These are phyloP conservation scores for Geoglossum glabrum DNA, from an alignment of 495 filamentous ascomycete species.

Conservation along the genomic window DNA sequence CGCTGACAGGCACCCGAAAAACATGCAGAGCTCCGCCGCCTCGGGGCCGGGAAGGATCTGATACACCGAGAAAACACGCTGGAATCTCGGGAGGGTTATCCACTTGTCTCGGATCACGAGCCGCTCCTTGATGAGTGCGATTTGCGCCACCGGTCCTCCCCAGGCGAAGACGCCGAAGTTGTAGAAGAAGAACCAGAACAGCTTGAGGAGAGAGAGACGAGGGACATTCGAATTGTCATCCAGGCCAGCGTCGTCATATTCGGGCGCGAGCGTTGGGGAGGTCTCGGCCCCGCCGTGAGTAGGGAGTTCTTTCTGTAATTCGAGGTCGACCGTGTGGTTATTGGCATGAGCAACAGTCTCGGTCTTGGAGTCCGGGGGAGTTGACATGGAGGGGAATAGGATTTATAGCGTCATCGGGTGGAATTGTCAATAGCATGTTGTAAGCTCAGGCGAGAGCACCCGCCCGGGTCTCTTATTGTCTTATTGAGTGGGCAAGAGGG, in stretches of 20 bases:
- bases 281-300: too few species aligned
- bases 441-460: too few species aligned
- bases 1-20: conserved; percentile 20
- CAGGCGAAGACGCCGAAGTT: conserved; percentile 22
- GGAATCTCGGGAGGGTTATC: conserved; percentile 18
- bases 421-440: too few species aligned
- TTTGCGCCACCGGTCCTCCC: conserved; percentile 21
- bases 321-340: too few species aligned
- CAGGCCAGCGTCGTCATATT: neutral
- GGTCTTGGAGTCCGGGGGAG: too few species aligned
- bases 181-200: conserved; percentile 23
- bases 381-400: too few species aligned
- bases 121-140: conserved; percentile 19
- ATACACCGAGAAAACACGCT: conserved; percentile 21
- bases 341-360: too few species aligned
- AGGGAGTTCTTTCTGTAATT: too few species aligned
- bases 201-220: conserved; percentile 10
- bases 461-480: too few species aligned
- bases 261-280: too few species aligned
- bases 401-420: too few species aligned
- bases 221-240: conserved; percentile 18
- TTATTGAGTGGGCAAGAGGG: too few species aligned
- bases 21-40: conserved; percentile 21
- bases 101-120: conserved; percentile 19
- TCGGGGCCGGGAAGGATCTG: conserved; percentile 21